Evolutionary conservation across 75 land plant species (phyloP).

Genomic region (Isoetes taiwanensis): DNA sequence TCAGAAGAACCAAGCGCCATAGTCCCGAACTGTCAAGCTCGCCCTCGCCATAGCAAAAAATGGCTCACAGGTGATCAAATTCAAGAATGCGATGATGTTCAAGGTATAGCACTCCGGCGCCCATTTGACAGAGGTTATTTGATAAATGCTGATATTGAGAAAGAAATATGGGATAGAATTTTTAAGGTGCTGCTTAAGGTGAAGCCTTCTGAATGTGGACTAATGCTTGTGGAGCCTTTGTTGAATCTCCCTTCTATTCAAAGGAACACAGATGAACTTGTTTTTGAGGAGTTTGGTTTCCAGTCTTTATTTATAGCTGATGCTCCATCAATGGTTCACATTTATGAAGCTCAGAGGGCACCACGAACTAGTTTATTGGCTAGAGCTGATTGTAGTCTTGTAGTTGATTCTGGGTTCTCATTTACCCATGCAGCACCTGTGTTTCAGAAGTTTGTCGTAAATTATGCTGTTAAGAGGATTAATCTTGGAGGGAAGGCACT

Average conservation of each 20-base stretch:
- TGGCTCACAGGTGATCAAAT: slow-evolving; percentile 54
- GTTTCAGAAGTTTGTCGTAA: slow-evolving; percentile 54
- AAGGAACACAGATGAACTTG: slow-evolving; percentile 46
- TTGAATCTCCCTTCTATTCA: slow-evolving; percentile 47
- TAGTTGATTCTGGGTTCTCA: slow-evolving; percentile 89
- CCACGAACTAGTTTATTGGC: slow-evolving; percentile 28
- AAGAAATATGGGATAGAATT: slow-evolving; percentile 72
- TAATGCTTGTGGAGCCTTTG: slow-evolving; percentile 71
- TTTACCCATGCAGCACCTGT: slow-evolving; percentile 91
- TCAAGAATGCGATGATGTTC: slow-evolving; percentile 37
- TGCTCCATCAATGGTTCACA: slow-evolving; percentile 59
- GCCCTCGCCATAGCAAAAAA: slow-evolving; percentile 50
- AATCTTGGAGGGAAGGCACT: slow-evolving; percentile 95
- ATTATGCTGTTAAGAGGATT: slow-evolving; percentile 63
- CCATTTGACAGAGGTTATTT: slow-evolving; percentile 87
- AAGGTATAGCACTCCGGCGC: slow-evolving; percentile 64
- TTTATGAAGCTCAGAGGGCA: slow-evolving; percentile 44
- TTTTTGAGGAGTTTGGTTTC: slow-evolving; percentile 63
- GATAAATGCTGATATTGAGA: slow-evolving; percentile 62
- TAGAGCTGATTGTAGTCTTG: slow-evolving; percentile 51
- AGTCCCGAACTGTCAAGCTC: slow-evolving; percentile 72
- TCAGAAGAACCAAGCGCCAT: slow-evolving; percentile 39
- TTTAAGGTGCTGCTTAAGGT: slow-evolving; percentile 45
- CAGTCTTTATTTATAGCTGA: slow-evolving; percentile 57
- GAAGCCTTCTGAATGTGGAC: slow-evolving; percentile 36